Evolutionary conservation across 371 early-diverging fungal species (phyloP), one percentile per base, ranked within the genome.

Genomic region (Mucor lusitanicus): DNA sequence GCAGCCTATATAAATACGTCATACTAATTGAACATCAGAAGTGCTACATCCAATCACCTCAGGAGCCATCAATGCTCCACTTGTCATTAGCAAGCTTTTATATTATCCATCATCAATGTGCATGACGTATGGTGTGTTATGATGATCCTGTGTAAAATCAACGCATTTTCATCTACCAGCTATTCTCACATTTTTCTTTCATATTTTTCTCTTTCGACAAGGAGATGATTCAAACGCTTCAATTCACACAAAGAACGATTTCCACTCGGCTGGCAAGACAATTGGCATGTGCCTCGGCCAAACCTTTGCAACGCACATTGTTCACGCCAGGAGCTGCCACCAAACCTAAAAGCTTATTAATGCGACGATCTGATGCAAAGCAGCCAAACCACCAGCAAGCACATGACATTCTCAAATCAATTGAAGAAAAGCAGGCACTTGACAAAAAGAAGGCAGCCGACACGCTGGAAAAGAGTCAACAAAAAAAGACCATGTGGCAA

Each of bases 401-500:
- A 69, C 65, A 73, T 70, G 27, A 76, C 72, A 12, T 70, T 65
- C 25, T 75, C 69, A 44, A 73, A 67, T 19, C 75, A 72, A 54
- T 59, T 77, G 30, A 77, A 63, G 53, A 77, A 74, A 55, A 59
- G 13, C 48, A 65, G 30, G 25, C 54, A 8, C 15, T 57, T 25
- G 37, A 50, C 11, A 50, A 35, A 4, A 57, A 64, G 40, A 55
- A 54, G 17, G 46, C 53, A 59, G 61, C 61, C 44, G 46, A 44
- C 9, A 15, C 13, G 33, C 15, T 28, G 30, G 17, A 56, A 15
- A 32, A 56, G 19, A 59, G 61, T 1, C 81, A 79, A 63, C 72
- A 76, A 30, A 91, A 91, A 64, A 90, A 90, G 71, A 87, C 91
- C 15, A 54, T 92, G 11, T 84, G 87, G 89, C 86, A 85, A 53